Evolutionary conservation across 2,329 filamentous ascomycete species (phyloP).

Genomic region (Xylaria sp.): DNA sequence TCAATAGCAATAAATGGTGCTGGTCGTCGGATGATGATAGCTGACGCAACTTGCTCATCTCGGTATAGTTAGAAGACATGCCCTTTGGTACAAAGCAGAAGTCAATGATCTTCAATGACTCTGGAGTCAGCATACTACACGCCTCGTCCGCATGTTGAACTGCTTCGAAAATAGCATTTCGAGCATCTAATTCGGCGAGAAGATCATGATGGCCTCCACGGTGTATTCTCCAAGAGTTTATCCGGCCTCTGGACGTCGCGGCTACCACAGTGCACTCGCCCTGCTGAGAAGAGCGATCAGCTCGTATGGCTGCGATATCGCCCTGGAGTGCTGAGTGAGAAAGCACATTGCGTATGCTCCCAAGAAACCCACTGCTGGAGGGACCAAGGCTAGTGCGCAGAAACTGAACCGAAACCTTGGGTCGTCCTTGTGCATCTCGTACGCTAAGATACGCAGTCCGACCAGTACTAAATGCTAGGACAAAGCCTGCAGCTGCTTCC

Average conservation of each 20-base stretch:
- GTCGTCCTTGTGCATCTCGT: slow-evolving; percentile 86
- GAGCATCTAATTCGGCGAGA: slow-evolving; percentile 76
- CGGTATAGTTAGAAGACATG: slow-evolving; percentile 61
- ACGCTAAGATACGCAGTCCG: slow-evolving; percentile 87
- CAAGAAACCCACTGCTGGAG: slow-evolving; percentile 75
- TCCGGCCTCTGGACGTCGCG: slow-evolving; percentile 77
- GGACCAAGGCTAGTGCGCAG: slow-evolving; percentile 71
- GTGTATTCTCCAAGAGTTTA: slow-evolving; percentile 90
- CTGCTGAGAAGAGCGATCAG: slow-evolving; percentile 75
- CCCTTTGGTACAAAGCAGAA: slow-evolving; percentile 75
- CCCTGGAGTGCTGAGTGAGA: slow-evolving; percentile 76
- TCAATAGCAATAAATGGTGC: slow-evolving; percentile 71
- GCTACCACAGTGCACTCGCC: slow-evolving; percentile 88
- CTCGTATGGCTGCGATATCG: slow-evolving; percentile 82
- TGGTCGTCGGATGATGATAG: slow-evolving; percentile 62
- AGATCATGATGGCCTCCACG: slow-evolving; percentile 85
- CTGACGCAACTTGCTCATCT: slow-evolving; percentile 63
- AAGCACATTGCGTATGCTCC: slow-evolving; percentile 81
- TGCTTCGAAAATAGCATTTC: slow-evolving; percentile 70
- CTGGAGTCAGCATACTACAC: slow-evolving; percentile 60
- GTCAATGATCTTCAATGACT: slow-evolving; percentile 80
- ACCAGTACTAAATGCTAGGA: slow-evolving; percentile 86
- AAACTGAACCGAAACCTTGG: slow-evolving; percentile 81
- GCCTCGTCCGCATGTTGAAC: slow-evolving; percentile 67
- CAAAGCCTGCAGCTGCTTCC: slow-evolving; percentile 84